Percentiles rank a stretch among this genome's conserved stretches.
Conservation (phyloP, 345 rosid species). For the Kernera saxatilis region DNA sequence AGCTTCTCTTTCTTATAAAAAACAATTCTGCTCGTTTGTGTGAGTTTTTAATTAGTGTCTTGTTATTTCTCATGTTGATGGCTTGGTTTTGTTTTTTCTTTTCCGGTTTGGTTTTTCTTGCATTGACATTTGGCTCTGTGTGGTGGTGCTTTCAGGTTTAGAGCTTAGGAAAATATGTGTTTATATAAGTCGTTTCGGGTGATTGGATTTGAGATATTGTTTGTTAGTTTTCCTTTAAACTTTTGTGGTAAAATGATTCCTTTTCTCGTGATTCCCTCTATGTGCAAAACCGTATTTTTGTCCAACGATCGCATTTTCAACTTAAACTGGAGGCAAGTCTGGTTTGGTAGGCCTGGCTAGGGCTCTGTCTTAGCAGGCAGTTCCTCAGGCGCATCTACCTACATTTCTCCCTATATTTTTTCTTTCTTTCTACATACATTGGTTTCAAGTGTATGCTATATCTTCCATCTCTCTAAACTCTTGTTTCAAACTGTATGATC, state of each 20-base stretch:
- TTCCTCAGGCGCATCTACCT: too few species aligned
- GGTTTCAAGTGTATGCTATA: too few species aligned
- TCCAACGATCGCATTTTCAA: neutral
- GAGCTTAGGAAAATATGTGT: constrained; percentile 11
- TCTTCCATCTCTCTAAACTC: too few species aligned
- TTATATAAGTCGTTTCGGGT: constrained; percentile 14
- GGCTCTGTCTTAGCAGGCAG: too few species aligned
- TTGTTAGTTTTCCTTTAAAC: neutral
- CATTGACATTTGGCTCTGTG: constrained; percentile 15
- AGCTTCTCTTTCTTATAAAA: neutral
- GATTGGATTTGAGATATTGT: constrained; percentile 5
- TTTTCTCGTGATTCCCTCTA: neutral
- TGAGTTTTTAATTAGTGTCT: constrained; percentile 5
- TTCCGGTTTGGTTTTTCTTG: neutral
- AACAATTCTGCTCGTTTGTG: neutral
- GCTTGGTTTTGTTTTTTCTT: neutral
- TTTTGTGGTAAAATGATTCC: neutral
- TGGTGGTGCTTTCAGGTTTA: constrained; percentile 2
- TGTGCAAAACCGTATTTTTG: neutral
- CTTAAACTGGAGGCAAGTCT: neutral
- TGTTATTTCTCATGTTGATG: neutral
- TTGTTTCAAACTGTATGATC: too few species aligned
- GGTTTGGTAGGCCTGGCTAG: neutral
- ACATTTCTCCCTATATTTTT: too few species aligned
- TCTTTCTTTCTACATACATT: too few species aligned